Evolutionary conservation across 2,329 filamentous ascomycete species (phyloP).

Genomic region (Trichophyton schoenleinii): DNA sequence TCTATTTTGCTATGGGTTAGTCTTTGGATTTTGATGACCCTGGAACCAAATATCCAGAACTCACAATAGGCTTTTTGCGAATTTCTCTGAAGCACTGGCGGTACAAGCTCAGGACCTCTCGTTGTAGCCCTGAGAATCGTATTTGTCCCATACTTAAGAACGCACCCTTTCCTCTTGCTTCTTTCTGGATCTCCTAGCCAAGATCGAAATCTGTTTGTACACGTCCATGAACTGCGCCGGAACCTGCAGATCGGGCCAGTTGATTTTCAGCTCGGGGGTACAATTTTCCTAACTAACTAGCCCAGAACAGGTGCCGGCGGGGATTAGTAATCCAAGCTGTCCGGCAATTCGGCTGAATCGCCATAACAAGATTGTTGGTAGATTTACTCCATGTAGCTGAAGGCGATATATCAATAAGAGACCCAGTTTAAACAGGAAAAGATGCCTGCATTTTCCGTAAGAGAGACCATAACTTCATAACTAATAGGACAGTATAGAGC

Average conservation of each 20-base stretch:
- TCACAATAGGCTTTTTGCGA: conserved; percentile 64
- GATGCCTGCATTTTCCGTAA: conserved; percentile 5
- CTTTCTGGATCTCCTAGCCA: not conserved
- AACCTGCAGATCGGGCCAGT: not conserved
- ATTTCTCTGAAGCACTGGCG: conserved; percentile 71
- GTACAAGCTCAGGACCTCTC: conserved; percentile 76
- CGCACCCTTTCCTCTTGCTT: not conserved
- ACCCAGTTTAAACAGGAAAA: not conserved
- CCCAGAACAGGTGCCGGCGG: not conserved
- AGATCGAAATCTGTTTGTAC: not conserved
- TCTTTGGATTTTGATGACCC: not conserved
- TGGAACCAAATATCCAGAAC: conserved; percentile 14
- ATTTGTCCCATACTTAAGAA: not conserved
- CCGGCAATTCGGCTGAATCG: not conserved
- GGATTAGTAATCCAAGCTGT: not conserved
- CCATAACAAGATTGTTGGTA: not conserved
- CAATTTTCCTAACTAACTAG: not conserved
- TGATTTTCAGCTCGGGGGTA: not conserved
- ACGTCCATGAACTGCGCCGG: not conserved
- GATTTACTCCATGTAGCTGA: not conserved
- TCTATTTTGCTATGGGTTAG: conserved; percentile 17
- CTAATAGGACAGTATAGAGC: not conserved
- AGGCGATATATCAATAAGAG: not conserved
- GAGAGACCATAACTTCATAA: not conserved
- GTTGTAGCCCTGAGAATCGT: conserved; percentile 69